Evolutionary conservation across 345 rosid genomes (phyloP).

Genomic region (Orychophragmus violaceus): DNA sequence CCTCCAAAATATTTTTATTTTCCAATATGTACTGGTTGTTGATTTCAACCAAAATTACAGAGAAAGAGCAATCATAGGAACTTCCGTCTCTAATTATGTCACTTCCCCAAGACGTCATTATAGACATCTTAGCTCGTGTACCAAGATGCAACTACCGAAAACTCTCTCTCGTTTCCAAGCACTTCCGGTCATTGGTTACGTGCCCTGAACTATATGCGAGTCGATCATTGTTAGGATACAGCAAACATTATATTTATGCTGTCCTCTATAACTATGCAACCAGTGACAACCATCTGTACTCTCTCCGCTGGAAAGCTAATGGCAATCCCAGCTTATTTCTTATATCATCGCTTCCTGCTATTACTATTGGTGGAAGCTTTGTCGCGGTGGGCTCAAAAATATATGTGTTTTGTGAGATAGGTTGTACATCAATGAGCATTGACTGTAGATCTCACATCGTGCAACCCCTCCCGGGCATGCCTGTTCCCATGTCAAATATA

Average conservation of each 20-base stretch:
- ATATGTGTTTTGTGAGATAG: neutral
- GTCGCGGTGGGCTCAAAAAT: neutral
- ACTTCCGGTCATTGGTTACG: neutral
- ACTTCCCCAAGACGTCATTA: neutral
- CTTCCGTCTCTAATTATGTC: neutral
- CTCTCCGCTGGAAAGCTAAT: neutral
- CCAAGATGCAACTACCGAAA: neutral
- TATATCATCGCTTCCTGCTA: neutral
- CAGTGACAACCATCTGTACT: neutral
- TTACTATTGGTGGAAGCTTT: neutral
- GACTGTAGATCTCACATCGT: neutral
- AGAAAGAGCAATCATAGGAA: neutral
- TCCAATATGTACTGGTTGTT: too few relatives aligned
- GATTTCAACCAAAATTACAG: too few relatives aligned
- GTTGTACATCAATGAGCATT: neutral
- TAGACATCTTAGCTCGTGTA: neutral
- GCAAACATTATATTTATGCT: neutral
- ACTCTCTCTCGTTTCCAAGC: neutral
- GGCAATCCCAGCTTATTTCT: neutral
- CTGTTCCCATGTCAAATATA: neutral
- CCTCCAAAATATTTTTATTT: too few relatives aligned
- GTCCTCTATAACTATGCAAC: neutral
- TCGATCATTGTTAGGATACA: neutral
- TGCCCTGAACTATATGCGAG: neutral
- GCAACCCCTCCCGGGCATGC: neutral